A percentile compares a stretch with the other conserved stretches of the same genome.
Conservation (phyloP, 2,329 filamentous ascomycete species). For the Mariannaea sp. region DNA sequence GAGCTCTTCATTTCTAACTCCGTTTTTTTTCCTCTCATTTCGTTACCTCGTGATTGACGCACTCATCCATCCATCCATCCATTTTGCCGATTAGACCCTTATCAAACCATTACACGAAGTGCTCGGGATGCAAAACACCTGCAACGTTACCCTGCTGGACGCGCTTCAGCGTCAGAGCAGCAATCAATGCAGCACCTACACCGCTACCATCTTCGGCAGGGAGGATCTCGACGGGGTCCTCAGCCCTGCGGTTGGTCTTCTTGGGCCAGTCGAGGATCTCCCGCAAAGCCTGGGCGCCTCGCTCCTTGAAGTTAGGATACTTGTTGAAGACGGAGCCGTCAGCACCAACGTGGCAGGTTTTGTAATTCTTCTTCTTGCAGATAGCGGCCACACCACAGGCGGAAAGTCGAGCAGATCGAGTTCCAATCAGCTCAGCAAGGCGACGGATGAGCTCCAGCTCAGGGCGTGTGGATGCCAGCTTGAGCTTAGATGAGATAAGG, state of each 20-base stretch:
- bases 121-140: constrained; percentile 68
- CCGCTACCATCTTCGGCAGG: constrained; percentile 94
- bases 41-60: constrained; percentile 23
- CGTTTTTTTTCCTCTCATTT: constrained; percentile 25
- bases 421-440: constrained; percentile 91
- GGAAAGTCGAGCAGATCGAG: constrained; percentile 88
- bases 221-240: constrained; percentile 85
- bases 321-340: constrained; percentile 99
- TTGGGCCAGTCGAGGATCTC: constrained; percentile 95
- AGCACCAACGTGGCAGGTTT: constrained; percentile 89
- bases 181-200: constrained; percentile 96
- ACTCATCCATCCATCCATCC: constrained; percentile 20
- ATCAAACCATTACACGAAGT: constrained; percentile 50
- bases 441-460: constrained; percentile 91
- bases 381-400: constrained; percentile 96
- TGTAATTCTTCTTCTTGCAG: constrained; percentile 91
- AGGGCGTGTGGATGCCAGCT: constrained; percentile 69
- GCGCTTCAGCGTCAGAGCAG: constrained; percentile 69
- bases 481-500: constrained; percentile 76
- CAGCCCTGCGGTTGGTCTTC: constrained; percentile 69
- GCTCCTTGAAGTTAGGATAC: constrained; percentile 96
- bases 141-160: constrained; percentile 66
- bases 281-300: constrained; percentile 84
- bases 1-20: constrained; percentile 24
- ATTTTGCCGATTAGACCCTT: constrained; percentile 17